These are phyloP conservation scores for Juncus inflexus DNA, from an alignment of 176 grass and related monocot genomes.

Conservation along the genomic window DNA sequence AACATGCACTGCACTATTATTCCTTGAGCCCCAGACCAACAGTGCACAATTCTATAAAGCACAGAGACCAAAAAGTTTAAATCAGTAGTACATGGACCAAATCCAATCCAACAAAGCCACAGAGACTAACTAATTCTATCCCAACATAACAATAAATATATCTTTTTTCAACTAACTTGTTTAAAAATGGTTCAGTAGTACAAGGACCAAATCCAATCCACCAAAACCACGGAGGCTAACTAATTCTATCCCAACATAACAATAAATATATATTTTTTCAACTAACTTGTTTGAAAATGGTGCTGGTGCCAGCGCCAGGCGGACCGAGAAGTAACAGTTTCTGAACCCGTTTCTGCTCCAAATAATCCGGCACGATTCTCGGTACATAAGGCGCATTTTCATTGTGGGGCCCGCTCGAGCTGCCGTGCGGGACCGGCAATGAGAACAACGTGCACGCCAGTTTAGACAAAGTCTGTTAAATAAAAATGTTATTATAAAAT, in stretches of 20 bases:
- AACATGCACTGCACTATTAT: no score
- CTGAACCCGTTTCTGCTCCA: conserved; percentile 73
- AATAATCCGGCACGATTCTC: conserved; percentile 58
- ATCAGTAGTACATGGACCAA: no score
- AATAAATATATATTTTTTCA: no score
- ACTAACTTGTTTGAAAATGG: conserved; percentile 90
- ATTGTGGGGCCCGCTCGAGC: conserved; percentile 34
- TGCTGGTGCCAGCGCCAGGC: conserved; percentile 79
- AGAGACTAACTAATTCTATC: no score
- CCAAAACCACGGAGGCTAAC: neutral
- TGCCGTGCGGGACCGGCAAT: conserved; percentile 64
- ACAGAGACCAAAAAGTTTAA: no score
- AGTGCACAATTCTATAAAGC: no score
- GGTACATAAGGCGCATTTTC: conserved; percentile 51
- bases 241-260: no score
- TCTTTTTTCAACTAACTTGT: conserved; percentile 1
- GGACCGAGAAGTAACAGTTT: conserved; percentile 90
- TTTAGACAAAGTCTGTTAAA: conserved; percentile 54
- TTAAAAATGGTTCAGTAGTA: neutral
- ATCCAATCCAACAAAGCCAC: no score
- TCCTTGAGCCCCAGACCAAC: no score
- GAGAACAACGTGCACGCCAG: conserved; percentile 71
- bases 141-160: no score
- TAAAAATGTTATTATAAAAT: neutral
- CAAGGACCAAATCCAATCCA: conserved; percentile 1